phyloP scores from a whole-genome alignment of 371 early-diverging fungal species.

The Mortierella polycephala region DNA sequence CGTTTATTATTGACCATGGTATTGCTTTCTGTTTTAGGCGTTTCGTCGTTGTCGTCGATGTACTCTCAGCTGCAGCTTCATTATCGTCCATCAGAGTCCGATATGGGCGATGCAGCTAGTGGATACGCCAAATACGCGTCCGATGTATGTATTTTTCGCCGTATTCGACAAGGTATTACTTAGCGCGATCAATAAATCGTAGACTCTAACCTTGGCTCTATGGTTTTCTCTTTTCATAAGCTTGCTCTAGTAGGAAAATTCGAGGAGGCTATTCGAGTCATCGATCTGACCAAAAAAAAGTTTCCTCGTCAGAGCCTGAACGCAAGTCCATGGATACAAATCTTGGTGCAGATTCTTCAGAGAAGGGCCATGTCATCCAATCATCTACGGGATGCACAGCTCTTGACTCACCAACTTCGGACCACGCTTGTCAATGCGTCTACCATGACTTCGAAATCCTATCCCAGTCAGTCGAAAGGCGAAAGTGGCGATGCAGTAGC shows the following conservation, averaged over 20 bases:
- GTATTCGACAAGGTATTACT: background rate
- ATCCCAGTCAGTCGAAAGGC: background rate
- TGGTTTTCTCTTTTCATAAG: conserved; percentile 5
- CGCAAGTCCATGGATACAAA: conserved; percentile 41
- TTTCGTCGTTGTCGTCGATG: conserved; percentile 28
- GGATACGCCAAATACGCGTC: conserved; percentile 32
- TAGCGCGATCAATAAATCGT: background rate
- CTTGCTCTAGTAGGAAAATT: conserved; percentile 21
- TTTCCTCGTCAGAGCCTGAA: conserved; percentile 31
- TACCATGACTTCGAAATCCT: background rate
- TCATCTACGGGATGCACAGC: conserved; percentile 34
- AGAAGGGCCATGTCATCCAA: conserved; percentile 27
- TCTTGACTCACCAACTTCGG: conserved; percentile 29
- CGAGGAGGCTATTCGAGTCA: conserved; percentile 37
- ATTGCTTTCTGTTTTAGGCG: conserved; percentile 12
- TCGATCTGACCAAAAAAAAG: conserved; percentile 40
- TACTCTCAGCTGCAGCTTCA: conserved; percentile 42
- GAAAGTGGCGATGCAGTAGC: background rate
- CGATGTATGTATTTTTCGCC: conserved; percentile 25
- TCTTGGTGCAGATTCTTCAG: conserved; percentile 39
- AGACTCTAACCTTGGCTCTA: no score
- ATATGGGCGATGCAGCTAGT: conserved; percentile 29
- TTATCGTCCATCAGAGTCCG: conserved; percentile 26
- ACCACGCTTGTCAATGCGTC: conserved; percentile 24
- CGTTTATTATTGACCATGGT: background rate